Evolutionary conservation across 1,284 basidiomycete genomes (phyloP), one percentile per base, ranked within the genome.

Genomic region (Tilletia walkeri): DNA sequence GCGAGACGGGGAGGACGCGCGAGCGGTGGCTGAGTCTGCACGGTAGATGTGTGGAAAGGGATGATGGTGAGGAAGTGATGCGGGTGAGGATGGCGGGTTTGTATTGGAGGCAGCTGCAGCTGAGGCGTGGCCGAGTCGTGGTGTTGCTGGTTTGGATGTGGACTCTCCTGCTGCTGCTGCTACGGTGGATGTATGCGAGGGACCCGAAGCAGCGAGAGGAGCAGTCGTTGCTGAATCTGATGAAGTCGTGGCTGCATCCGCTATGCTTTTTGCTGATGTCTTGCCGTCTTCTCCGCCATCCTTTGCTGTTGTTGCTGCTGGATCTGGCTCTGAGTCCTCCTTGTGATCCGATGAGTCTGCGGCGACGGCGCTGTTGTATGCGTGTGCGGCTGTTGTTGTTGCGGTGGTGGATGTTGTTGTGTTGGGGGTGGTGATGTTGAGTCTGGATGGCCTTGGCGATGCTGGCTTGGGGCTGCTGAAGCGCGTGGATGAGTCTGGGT

Each of bases 11-110:
- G 59, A 63, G 59, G 59, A 63, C 0, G 59, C 59, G 16, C 59
- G 59, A 18, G 59, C 59, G 59, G 59, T 63, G 34, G 59, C 59
- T 12, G 59, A 63, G 59, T 63, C 59, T 34, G 59, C 59, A 4
- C 59, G 30, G 59, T 63, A 63, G 59, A 63, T 34, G 36, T 34
- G 2, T 36, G 59, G 30, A 14, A 63, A 39, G 7, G 38, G 36
- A 20, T 63, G 59, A 6, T 41, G 34, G 59, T 63, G 59, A 14
- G 24, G 54, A 30, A 63, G 34, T 3, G 34, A 36, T 7, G 59
- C 59, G 12, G 59, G 59, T 39, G 59, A 63, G 34, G 54, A 56
- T 20, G 54, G 54, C 2, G 54, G 16, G 1, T n/a, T 56, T 45
- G 41, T 2, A 30, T 30, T 30, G 2, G 24, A 30, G 50, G 24